phyloP scores from a whole-genome alignment of 2,329 filamentous ascomycete genomes.

The Didymellaceae sp. region DNA sequence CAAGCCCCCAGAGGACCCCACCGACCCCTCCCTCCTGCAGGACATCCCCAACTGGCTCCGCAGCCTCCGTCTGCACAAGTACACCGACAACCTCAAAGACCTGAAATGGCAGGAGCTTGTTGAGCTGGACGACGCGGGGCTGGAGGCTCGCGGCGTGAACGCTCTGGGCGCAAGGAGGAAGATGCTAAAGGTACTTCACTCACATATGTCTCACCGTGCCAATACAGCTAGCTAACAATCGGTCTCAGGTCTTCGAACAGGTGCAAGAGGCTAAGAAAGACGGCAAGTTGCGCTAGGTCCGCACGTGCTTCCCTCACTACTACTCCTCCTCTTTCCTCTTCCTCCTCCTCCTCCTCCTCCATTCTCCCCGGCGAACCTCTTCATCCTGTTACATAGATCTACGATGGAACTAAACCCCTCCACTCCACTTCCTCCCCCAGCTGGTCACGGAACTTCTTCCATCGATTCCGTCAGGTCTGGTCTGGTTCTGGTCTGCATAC shows the following conservation, averaged over 20 bases:
- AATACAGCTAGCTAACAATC: conserved; percentile 38
- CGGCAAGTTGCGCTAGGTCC: conserved; percentile 48
- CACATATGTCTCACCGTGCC: background rate
- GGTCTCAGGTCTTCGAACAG: conserved; percentile 83
- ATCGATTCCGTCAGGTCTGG: conserved; percentile 38
- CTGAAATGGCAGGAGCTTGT: conserved; percentile 95
- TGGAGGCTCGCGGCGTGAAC: conserved; percentile 93
- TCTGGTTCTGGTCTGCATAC: no score
- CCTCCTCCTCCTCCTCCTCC: background rate
- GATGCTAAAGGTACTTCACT: conserved; percentile 81
- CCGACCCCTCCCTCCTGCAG: conserved; percentile 85
- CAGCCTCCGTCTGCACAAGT: conserved; percentile 95
- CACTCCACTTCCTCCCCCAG: conserved; percentile 27
- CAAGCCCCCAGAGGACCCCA: conserved; percentile 97
- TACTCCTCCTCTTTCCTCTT: background rate
- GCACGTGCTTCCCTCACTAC: background rate
- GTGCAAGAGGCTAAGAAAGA: conserved; percentile 70
- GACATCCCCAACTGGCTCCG: conserved; percentile 97
- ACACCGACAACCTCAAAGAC: conserved; percentile 97
- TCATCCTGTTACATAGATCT: conserved; percentile 25
- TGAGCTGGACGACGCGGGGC: conserved; percentile 87
- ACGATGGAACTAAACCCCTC: no score
- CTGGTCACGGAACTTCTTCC: conserved; percentile 29
- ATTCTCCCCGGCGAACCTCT: background rate
- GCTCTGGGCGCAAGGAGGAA: conserved; percentile 93